Percentiles rank a stretch among this genome's conserved stretches.
phyloP scores from a whole-genome alignment of 495 filamentous ascomycete genomes.

The Talaromyces stipitatus region DNA sequence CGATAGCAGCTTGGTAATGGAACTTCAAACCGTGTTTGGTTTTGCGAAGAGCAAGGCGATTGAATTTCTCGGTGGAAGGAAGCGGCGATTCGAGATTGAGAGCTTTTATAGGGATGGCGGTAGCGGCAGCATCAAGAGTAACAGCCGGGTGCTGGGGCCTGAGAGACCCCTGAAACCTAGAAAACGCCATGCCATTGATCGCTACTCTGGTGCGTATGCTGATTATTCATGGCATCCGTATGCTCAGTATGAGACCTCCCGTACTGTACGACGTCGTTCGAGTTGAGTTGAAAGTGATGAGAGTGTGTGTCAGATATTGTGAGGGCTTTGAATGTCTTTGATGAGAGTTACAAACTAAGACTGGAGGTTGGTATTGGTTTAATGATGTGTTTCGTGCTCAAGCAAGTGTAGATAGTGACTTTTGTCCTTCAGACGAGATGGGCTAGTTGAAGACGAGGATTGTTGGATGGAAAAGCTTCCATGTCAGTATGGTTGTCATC shows the following conservation, averaged over 20 bases:
- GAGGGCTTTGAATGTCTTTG: not conserved
- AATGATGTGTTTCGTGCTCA: too few species aligned
- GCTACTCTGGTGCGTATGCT: not conserved
- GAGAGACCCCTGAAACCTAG: not conserved
- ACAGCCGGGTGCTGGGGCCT: not conserved
- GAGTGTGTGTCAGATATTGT: too few species aligned
- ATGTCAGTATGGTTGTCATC: too few species aligned
- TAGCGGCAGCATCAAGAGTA: not conserved
- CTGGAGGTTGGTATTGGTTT: too few species aligned
- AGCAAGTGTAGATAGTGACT: too few species aligned
- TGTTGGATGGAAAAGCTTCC: too few species aligned
- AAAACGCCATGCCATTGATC: not conserved
- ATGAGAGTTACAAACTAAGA: too few species aligned
- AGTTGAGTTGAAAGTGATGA: not conserved
- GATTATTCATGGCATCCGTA: not conserved
- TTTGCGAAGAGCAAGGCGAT: constrained; percentile 25
- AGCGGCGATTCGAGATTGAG: constrained; percentile 31
- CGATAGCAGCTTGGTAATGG: constrained; percentile 13
- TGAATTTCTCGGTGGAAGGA: constrained; percentile 33
- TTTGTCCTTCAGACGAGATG: too few species aligned
- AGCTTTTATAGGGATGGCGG: not conserved
- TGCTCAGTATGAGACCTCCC: not conserved
- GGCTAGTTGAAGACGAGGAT: too few species aligned
- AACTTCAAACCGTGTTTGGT: constrained; percentile 23
- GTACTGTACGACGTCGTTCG: not conserved